Conservation (phyloP, 495 filamentous ascomycete species). For the Aeminium ludgeri region DNA sequence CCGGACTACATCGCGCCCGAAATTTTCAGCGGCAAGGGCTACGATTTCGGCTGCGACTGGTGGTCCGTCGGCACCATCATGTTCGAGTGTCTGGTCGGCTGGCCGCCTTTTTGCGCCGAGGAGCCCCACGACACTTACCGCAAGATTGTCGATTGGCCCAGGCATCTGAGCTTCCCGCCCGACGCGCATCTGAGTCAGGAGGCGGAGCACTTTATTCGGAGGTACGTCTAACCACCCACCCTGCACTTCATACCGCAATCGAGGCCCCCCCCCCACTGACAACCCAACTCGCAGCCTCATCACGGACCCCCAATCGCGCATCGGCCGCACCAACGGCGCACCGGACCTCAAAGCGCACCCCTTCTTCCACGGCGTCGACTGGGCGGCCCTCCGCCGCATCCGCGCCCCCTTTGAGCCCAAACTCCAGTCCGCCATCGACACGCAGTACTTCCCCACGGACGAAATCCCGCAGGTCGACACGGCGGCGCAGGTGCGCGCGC, state of each 20-base stretch:
- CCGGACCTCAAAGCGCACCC: conserved; percentile 82
- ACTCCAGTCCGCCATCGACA: conserved; percentile 79
- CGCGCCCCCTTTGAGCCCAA: conserved; percentile 91
- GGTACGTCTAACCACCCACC: conserved; percentile 31
- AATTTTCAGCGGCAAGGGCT: conserved; percentile 91
- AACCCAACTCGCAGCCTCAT: conserved; percentile 50
- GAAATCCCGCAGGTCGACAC: conserved; percentile 91
- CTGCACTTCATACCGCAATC: no score
- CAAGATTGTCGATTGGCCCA: conserved; percentile 97
- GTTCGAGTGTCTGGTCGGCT: conserved; percentile 98
- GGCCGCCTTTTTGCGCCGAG: conserved; percentile 98
- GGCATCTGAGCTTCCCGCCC: conserved; percentile 89
- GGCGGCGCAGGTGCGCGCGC: conserved; percentile 47
- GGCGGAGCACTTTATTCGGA: conserved; percentile 74
- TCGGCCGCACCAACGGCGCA: conserved; percentile 64
- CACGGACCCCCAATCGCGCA: conserved; percentile 76
- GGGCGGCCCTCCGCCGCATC: conserved; percentile 77
- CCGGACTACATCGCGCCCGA: conserved; percentile 98
- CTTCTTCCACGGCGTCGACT: conserved; percentile 93
- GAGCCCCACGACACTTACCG: conserved; percentile 95
- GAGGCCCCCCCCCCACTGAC: conserved; percentile 1
- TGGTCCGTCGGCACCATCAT: conserved; percentile 98
- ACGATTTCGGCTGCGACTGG: conserved; percentile 95
- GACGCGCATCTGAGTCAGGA: conserved; percentile 77
- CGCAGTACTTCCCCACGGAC: conserved; percentile 96